A percentile compares a stretch with the other conserved stretches of the same genome.
Evolutionary conservation across 2,329 filamentous ascomycete species (phyloP).

Genomic region (Chaetomium olivaceum): DNA sequence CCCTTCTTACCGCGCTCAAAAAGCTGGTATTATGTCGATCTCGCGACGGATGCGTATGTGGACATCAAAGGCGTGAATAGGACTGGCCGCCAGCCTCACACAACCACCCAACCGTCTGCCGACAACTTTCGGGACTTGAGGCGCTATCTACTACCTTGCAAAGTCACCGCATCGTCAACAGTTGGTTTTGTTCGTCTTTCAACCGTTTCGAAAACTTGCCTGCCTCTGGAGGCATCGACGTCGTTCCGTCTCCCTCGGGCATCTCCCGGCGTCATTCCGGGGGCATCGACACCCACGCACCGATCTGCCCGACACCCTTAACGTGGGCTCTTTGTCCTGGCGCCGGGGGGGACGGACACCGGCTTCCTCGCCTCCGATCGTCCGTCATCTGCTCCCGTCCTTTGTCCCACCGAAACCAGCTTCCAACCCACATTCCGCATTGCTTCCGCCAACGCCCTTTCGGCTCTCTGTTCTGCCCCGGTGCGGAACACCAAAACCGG

Average conservation of each 20-base stretch:
- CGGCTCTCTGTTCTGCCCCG: no score
- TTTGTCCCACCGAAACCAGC: background rate
- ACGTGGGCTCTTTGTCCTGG: background rate
- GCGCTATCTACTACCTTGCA: background rate
- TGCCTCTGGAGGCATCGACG: background rate
- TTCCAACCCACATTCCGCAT: background rate
- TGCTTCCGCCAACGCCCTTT: background rate
- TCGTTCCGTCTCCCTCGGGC: background rate
- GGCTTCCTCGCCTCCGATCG: background rate
- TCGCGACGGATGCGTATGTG: no score
- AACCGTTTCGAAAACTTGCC: background rate
- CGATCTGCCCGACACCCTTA: background rate
- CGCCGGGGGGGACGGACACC: background rate
- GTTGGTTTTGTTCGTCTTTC: background rate
- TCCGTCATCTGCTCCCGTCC: no score
- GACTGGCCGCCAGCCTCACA: background rate
- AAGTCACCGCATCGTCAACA: no score
- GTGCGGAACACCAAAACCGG: background rate
- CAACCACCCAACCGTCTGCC: background rate
- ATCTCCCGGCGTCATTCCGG: background rate
- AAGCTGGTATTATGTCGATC: no score
- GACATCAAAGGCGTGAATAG: background rate
- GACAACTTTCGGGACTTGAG: background rate
- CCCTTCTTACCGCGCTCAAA: background rate
- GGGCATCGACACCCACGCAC: no score